Evolutionary conservation across 768 basidiomycete species (phyloP), one percentile per base, ranked within the genome.

Genomic region (Lactarius vividus): DNA sequence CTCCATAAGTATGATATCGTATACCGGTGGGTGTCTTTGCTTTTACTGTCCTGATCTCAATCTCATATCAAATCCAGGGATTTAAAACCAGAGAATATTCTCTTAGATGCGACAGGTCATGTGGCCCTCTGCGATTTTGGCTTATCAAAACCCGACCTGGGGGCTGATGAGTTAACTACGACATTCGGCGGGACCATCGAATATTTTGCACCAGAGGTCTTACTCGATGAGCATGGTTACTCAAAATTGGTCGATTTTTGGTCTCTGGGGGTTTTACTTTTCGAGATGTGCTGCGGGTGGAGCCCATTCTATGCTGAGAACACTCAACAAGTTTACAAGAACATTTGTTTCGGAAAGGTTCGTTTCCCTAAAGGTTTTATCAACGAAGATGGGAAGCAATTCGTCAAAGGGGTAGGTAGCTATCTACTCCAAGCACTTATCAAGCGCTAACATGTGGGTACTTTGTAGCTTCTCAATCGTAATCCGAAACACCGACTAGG

Each of bases 251-350:
- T 99, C 70, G 97, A 99, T 75, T 99, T 98, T 75, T 99, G 97
- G 96, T 92, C 89, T 56, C 79, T 98, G 23, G 96, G 96, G 40
- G 97, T 98, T 1, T 81, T 99, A 37, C 81, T 99, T 28, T 99
- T 98, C 75, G 97, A 99, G 79, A 99, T 99, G 97, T 98, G 97
- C 73, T 99, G 97, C 71, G 97, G 97, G 7, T 98, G 97, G 97
- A 94, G 92, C 74, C 97, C 97, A 46, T 99, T 98, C 79, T 99
- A 98, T 73, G 96, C 96, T 16, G 97, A 99, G 73, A 96, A 99
- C 74, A 97, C 94, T 5, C 96, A 99, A 75, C 93, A 96, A 78
- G 98, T 99, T 96, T 99, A 99, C 81, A 95, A 95, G 82, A 94
- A 92, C 78, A 94, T 93, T 70, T 97, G 96, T 75, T 99, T 98